phyloP scores from a whole-genome alignment of 306 rosid species.

The Fragaria iinumae region DNA sequence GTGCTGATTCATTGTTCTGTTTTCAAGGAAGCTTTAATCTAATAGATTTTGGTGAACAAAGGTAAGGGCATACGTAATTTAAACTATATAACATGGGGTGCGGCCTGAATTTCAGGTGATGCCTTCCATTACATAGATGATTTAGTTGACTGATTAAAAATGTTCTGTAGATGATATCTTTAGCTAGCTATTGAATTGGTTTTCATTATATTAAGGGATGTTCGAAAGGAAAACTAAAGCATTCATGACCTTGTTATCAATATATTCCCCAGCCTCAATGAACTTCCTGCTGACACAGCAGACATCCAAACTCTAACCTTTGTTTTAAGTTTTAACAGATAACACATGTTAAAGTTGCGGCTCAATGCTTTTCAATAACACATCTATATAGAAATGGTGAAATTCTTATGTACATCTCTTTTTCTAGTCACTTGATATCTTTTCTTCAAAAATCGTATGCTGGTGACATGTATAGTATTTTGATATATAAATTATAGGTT shows the following conservation, averaged over 20 bases:
- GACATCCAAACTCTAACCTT: neutral
- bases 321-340: neutral
- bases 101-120: neutral
- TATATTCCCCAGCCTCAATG: neutral
- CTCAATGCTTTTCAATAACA: neutral
- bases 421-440: neutral
- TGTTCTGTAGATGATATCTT: neutral
- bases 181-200: neutral
- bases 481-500: neutral
- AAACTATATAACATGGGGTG: too few species aligned
- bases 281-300: neutral
- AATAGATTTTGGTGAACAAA: too few species aligned
- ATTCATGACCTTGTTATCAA: neutral
- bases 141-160: neutral
- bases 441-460: neutral
- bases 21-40: too few species aligned
- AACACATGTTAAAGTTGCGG: neutral
- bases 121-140: neutral
- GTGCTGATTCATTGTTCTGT: neutral
- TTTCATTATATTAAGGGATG: neutral
- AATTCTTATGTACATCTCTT: neutral
- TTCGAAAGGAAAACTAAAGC: neutral
- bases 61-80: too few species aligned
- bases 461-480: neutral
- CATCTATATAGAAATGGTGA: neutral